Evolutionary conservation across 1,139 yeast species (phyloP).

Genomic region (Hyphopichia pseudoburtonii): DNA sequence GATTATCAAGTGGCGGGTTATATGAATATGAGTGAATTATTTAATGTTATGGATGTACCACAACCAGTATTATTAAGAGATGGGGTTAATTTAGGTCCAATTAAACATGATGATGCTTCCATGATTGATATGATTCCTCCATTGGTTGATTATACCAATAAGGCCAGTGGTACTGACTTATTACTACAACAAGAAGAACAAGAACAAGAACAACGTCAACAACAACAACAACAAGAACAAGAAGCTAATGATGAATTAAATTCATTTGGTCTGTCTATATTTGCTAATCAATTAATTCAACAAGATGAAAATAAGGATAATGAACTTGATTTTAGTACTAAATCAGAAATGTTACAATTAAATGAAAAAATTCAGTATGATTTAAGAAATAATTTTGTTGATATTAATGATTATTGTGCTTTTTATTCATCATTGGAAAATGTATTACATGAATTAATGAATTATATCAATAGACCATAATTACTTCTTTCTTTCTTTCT

Average conservation of each 20-base stretch:
- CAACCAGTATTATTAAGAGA: conserved; percentile 24
- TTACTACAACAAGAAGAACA: background rate
- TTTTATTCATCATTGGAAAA: conserved; percentile 45
- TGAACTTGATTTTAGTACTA: conserved; percentile 2
- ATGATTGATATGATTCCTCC: conserved; percentile 3
- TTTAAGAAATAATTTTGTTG: conserved; percentile 45
- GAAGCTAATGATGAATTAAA: background rate
- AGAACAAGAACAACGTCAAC: conserved; percentile 4
- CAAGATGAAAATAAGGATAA: conserved; percentile 3
- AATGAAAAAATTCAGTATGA: conserved; percentile 43
- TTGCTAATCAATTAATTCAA: conserved; percentile 3
- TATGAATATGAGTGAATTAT: conserved; percentile 41
- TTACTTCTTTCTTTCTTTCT: no score
- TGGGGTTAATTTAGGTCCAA: conserved; percentile 4
- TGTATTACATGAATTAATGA: conserved; percentile 40
- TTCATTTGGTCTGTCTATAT: conserved; percentile 3
- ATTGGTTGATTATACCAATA: conserved; percentile 8
- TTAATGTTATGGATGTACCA: conserved; percentile 45
- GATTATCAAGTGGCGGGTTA: conserved; percentile 43
- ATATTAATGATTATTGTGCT: conserved; percentile 47
- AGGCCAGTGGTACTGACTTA: no score
- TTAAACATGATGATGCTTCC: conserved; percentile 4
- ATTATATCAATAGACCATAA: conserved; percentile 25
- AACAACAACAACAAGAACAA: background rate
- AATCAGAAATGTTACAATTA: conserved; percentile 30